phyloP scores from a whole-genome alignment of 768 basidiomycete genomes.

The Heimioporus sp. region DNA sequence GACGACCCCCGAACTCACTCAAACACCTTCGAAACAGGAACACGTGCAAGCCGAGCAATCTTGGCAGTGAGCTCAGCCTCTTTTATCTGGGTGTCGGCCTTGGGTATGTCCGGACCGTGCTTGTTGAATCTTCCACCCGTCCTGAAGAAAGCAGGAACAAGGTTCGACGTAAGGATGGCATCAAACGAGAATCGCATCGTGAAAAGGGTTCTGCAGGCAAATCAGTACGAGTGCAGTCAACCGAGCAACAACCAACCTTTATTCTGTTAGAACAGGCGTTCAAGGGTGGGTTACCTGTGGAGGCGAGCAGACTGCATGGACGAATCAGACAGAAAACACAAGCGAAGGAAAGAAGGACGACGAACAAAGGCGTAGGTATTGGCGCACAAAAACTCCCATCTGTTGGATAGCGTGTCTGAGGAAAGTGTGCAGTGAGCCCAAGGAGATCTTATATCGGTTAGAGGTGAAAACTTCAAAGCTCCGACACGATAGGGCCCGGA shows the following conservation, averaged over 20 bases:
- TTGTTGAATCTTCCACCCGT: conserved; percentile 9
- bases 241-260: conserved; percentile 10
- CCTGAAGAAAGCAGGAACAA: conserved; percentile 24
- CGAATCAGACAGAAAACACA: conserved; percentile 6
- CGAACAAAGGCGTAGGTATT: conserved; percentile 28
- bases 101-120: conserved; percentile 25
- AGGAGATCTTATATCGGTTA: conserved; percentile 17
- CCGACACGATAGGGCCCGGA: conserved; percentile 26
- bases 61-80: conserved; percentile 21
- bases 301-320: conserved; percentile 19
- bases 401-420: conserved; percentile 30
- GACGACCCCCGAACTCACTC: conserved; percentile 10
- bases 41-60: conserved; percentile 26
- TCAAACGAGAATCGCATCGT: conserved; percentile 22
- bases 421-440: neutral
- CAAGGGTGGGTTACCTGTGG: conserved; percentile 31
- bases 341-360: conserved; percentile 1
- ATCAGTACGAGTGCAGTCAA: conserved; percentile 2
- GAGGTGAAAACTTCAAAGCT: conserved; percentile 18
- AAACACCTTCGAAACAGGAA: conserved; percentile 24
- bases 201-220: conserved; percentile 3
- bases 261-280: conserved; percentile 13
- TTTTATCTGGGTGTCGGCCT: conserved; percentile 6
- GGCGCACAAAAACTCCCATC: conserved; percentile 32
- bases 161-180: conserved; percentile 17